Evolutionary conservation across 805 yeast species (phyloP).

Genomic region (Kuraishia hungarica): DNA sequence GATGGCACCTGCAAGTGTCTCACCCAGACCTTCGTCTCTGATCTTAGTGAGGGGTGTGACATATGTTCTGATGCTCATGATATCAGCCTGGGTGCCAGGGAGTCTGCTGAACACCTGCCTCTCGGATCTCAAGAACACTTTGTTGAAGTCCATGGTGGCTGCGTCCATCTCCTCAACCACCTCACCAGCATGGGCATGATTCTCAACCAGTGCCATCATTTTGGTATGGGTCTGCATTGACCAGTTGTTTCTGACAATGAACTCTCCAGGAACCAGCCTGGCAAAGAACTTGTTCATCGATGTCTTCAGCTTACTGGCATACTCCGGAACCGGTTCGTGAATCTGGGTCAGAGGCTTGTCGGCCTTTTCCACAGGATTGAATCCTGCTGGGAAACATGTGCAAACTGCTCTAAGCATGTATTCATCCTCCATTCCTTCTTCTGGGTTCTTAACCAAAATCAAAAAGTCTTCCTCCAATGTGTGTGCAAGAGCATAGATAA

Average conservation of each 20-base stretch:
- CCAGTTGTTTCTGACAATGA: constrained; percentile 64
- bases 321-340: constrained; percentile 70
- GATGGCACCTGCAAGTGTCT: constrained; percentile 54
- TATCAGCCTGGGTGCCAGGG: constrained; percentile 35
- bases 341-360: constrained; percentile 47
- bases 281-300: constrained; percentile 65
- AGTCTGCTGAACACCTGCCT: constrained; percentile 48
- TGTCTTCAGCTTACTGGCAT: constrained; percentile 40
- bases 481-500: constrained; percentile 10
- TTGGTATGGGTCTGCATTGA: constrained; percentile 53
- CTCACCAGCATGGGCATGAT: constrained; percentile 31
- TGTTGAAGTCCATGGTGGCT: constrained; percentile 30
- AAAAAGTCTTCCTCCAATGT: constrained; percentile 59
- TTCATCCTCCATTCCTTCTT: constrained; percentile 36
- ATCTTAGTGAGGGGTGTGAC: constrained; percentile 41
- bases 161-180: constrained; percentile 25
- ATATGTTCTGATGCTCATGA: constrained; percentile 51
- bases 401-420: constrained; percentile 49
- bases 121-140: constrained; percentile 50
- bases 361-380: constrained; percentile 49
- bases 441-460: constrained; percentile 33
- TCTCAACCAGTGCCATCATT: constrained; percentile 35
- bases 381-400: constrained; percentile 66
- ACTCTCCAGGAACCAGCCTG: constrained; percentile 41
- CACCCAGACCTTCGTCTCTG: constrained; percentile 31